Conservation (phyloP, 2,329 filamentous ascomycete genomes). For the Zopfia rhizophila region DNA sequence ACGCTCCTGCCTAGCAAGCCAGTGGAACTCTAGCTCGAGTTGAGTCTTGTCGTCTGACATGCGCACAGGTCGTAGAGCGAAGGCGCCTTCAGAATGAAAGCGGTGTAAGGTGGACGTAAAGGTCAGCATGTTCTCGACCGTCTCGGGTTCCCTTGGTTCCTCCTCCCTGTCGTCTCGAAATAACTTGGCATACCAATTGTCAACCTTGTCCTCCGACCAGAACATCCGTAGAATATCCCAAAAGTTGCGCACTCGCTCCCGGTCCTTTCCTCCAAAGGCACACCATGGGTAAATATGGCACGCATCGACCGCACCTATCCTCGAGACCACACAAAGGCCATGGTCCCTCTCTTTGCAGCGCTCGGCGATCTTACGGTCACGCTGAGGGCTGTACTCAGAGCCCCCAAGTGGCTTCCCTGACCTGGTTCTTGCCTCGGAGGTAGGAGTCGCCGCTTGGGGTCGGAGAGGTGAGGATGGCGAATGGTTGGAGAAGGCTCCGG, state of each 20-base stretch:
- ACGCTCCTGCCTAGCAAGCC: constrained; percentile 23
- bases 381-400: constrained; percentile 18
- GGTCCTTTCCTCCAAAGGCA: constrained; percentile 17
- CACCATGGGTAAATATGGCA: constrained; percentile 33
- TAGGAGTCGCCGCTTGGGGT: not conserved
- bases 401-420: constrained; percentile 14
- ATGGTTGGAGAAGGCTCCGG: constrained; percentile 7
- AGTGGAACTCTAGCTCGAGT: constrained; percentile 32
- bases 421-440: constrained; percentile 19
- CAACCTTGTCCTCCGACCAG: constrained; percentile 15
- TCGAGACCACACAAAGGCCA: constrained; percentile 25
- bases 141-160: constrained; percentile 20
- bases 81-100: constrained; percentile 25
- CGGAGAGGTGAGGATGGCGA: constrained; percentile 10
- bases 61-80: constrained; percentile 29
- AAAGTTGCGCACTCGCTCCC: constrained; percentile 13
- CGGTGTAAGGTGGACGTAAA: constrained; percentile 23
- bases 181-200: constrained; percentile 10
- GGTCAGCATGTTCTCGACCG: constrained; percentile 28
- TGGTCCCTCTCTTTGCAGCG: constrained; percentile 24
- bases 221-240: constrained; percentile 19
- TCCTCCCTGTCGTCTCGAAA: constrained; percentile 12
- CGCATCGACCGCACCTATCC: constrained; percentile 24
- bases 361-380: constrained; percentile 16
- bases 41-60: constrained; percentile 28